Evolutionary conservation across 306 rosid species (phyloP).

Genomic region (Ceratonia siliqua): DNA sequence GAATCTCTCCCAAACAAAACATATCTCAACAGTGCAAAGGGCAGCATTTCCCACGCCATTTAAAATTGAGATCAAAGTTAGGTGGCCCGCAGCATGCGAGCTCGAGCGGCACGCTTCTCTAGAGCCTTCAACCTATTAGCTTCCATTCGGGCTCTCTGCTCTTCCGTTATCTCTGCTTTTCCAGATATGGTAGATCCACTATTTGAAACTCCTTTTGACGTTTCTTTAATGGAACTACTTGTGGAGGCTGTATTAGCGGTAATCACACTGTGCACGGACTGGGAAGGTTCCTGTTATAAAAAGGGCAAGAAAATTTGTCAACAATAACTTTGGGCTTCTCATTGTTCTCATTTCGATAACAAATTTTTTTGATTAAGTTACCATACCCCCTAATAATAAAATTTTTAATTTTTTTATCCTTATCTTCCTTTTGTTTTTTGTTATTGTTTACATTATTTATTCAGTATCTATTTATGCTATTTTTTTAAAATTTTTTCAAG

Average conservation of each 20-base stretch:
- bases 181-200: conserved; percentile 34
- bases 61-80: conserved; percentile 26
- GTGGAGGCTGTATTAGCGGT: conserved; percentile 17
- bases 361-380: no score
- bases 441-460: no score
- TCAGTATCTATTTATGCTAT: no score
- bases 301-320: conserved; percentile 20
- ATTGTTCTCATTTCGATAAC: no score
- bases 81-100: conserved; percentile 35
- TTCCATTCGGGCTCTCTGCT: conserved; percentile 82
- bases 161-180: conserved; percentile 58
- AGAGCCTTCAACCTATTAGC: conserved; percentile 88
- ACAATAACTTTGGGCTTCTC: no score
- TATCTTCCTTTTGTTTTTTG: no score
- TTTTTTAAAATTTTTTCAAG: no score
- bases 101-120: conserved; percentile 74
- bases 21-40: neutral
- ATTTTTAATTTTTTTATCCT: no score
- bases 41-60: neutral
- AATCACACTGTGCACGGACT: conserved; percentile 7
- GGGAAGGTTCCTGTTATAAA: conserved; percentile 53
- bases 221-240: conserved; percentile 28
- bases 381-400: no score
- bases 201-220: conserved; percentile 38
- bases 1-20: no score